These are phyloP conservation scores for Colletotrichum musae DNA, from an alignment of 2,329 filamentous ascomycete species.

Conservation along the genomic window DNA sequence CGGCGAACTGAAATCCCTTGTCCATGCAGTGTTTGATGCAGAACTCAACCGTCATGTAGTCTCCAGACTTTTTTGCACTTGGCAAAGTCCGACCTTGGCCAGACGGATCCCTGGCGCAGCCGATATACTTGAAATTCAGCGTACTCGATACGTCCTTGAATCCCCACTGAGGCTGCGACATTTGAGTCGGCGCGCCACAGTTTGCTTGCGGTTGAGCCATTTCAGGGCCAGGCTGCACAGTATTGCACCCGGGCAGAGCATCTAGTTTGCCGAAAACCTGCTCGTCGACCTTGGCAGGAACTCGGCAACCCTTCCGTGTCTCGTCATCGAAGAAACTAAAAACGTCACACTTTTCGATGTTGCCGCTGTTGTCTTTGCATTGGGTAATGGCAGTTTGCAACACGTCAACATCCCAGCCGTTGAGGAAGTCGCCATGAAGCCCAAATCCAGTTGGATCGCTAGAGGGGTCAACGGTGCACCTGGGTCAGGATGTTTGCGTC, in stretches of 20 bases:
- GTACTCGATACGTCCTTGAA: constrained; percentile 61
- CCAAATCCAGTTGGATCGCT: constrained; percentile 73
- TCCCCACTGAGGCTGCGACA: constrained; percentile 54
- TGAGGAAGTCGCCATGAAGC: constrained; percentile 80
- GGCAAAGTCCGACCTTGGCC: constrained; percentile 49
- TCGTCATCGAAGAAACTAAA: constrained; percentile 57
- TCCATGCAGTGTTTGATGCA: constrained; percentile 52
- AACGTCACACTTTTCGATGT: constrained; percentile 75
- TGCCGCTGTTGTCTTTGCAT: constrained; percentile 71
- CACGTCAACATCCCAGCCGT: constrained; percentile 77
- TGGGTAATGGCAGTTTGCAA: constrained; percentile 77
- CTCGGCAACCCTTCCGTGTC: constrained; percentile 63
- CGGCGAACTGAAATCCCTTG: constrained; percentile 49
- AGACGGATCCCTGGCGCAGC: constrained; percentile 59
- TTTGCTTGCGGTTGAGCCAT: constrained; percentile 36
- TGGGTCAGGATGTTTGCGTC: background rate
- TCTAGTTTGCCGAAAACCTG: constrained; percentile 58
- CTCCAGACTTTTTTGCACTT: constrained; percentile 46
- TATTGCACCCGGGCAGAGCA: constrained; percentile 69
- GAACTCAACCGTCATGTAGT: constrained; percentile 51
- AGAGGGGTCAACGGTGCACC: constrained; percentile 55
- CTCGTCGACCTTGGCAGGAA: constrained; percentile 63
- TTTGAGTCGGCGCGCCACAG: constrained; percentile 54
- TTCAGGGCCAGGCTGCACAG: constrained; percentile 53
- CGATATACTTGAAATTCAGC: constrained; percentile 65